Percentiles rank a stretch among this genome's conserved stretches.
These are phyloP conservation scores for Vachellia pachyceras DNA, from an alignment of 306 rosid genomes.

Conservation along the genomic window DNA sequence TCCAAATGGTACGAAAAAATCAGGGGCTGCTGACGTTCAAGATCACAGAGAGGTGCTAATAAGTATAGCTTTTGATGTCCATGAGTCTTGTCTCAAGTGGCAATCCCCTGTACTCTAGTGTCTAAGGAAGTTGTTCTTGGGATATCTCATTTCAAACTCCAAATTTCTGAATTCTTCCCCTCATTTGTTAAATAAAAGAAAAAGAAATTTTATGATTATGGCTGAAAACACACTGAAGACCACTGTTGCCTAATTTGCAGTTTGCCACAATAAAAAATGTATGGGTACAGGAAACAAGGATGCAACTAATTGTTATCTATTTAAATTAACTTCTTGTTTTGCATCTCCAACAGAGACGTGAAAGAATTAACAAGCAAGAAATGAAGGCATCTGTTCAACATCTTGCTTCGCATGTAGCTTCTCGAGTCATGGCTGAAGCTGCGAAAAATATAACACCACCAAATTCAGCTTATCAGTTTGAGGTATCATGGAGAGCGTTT, in stretches of 20 bases:
- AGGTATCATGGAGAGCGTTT: slow-evolving; percentile 83
- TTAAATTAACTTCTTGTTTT: slow-evolving; percentile 14
- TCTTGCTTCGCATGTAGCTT: slow-evolving; percentile 85
- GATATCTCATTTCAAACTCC: not conserved
- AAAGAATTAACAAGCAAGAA: slow-evolving; percentile 48
- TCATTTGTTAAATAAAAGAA: not conserved
- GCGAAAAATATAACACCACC: slow-evolving; percentile 71
- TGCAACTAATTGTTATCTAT: not conserved
- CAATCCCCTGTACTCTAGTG: not conserved
- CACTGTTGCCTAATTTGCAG: not conserved
- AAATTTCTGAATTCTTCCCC: not conserved
- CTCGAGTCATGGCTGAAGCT: slow-evolving; percentile 73
- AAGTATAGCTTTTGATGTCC: slow-evolving; percentile 17
- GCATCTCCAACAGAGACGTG: slow-evolving; percentile 56
- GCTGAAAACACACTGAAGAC: not conserved
- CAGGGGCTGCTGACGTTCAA: slow-evolving; percentile 49
- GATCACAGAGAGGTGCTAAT: slow-evolving; percentile 56
- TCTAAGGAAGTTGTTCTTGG: not conserved
- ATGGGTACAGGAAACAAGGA: not conserved
- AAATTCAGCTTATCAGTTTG: slow-evolving; percentile 92
- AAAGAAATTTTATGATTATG: not conserved
- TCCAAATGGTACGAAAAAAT: slow-evolving; percentile 47
- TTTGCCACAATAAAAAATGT: not conserved
- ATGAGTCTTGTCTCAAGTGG: not conserved
- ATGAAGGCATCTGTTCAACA: slow-evolving; percentile 68